Percentiles rank a stretch among this genome's conserved stretches.
These are phyloP conservation scores for Ogataea degrootiae DNA, from an alignment of 805 yeast genomes.

Conservation along the genomic window DNA sequence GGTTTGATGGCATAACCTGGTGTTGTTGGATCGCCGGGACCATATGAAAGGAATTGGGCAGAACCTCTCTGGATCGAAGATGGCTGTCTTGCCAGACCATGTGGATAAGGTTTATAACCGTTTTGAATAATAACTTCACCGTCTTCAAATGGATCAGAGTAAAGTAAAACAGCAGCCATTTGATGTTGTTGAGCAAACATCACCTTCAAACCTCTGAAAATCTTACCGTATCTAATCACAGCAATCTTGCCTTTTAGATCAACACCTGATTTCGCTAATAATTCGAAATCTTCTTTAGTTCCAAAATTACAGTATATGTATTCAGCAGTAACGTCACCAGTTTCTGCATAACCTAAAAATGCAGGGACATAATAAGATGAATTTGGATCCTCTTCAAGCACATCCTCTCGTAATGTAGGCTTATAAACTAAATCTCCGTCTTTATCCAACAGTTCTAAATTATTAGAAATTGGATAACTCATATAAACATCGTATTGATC, in stretches of 20 bases:
- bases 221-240: conserved; percentile 59
- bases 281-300: conserved; percentile 51
- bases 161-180: conserved; percentile 61
- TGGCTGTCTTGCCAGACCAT: conserved; percentile 76
- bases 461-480: conserved; percentile 56
- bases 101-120: conserved; percentile 63
- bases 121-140: conserved; percentile 45
- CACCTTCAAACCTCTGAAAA: conserved; percentile 71
- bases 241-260: conserved; percentile 55
- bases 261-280: conserved; percentile 42
- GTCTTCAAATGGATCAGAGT: conserved; percentile 69
- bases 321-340: conserved; percentile 67
- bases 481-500: conserved; percentile 60
- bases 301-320: conserved; percentile 71
- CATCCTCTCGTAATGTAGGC: conserved; percentile 53
- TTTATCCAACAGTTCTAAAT: conserved; percentile 38
- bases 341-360: conserved; percentile 72
- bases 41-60: conserved; percentile 52
- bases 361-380: conserved; percentile 55
- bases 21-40: conserved; percentile 78
- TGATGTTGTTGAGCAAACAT: conserved; percentile 72
- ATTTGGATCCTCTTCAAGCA: conserved; percentile 43
- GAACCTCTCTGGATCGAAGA: conserved; percentile 75
- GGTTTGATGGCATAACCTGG: conserved; percentile 64
- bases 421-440: conserved; percentile 33